These are phyloP conservation scores for Ceratobasidium sp. DNA, from an alignment of 1,284 basidiomycete genomes.

Conservation along the genomic window DNA sequence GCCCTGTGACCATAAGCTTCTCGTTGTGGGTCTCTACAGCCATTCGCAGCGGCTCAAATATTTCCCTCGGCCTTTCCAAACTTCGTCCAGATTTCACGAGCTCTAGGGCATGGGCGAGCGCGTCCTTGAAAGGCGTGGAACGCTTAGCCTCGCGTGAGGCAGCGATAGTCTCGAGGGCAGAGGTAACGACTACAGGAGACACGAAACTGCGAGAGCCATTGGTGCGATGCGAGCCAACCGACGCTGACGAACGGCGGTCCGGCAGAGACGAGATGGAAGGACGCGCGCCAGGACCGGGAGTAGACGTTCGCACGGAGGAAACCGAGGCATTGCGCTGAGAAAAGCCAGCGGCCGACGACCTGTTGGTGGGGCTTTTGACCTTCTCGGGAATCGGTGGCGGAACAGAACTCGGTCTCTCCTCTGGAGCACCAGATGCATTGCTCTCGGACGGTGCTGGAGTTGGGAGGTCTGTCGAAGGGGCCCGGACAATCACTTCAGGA, in stretches of 20 bases:
- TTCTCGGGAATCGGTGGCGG: slow-evolving; percentile 34
- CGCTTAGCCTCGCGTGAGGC: slow-evolving; percentile 91
- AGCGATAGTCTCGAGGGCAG: slow-evolving; percentile 88
- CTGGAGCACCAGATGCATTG: not conserved
- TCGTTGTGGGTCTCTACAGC: slow-evolving; percentile 94
- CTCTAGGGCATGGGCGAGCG: slow-evolving; percentile 83
- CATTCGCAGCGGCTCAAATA: slow-evolving; percentile 91
- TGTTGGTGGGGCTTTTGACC: slow-evolving; percentile 24
- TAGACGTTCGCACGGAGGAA: slow-evolving; percentile 39
- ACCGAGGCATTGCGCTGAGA: slow-evolving; percentile 32
- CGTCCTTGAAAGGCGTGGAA: slow-evolving; percentile 81
- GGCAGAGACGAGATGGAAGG: slow-evolving; percentile 17
- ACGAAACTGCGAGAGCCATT: slow-evolving; percentile 38
- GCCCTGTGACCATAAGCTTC: slow-evolving; percentile 91
- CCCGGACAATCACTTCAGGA: slow-evolving; percentile 33
- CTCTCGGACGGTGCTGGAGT: not conserved
- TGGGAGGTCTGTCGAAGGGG: slow-evolving; percentile 29
- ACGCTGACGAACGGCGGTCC: slow-evolving; percentile 21
- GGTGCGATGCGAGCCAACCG: slow-evolving; percentile 18
- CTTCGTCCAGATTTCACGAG: slow-evolving; percentile 78
- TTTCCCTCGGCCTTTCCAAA: slow-evolving; percentile 78
- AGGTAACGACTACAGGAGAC: slow-evolving; percentile 68
- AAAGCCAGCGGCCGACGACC: slow-evolving; percentile 25
- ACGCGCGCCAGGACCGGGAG: slow-evolving; percentile 25
- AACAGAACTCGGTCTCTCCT: not conserved